A percentile compares a stretch with the other conserved stretches of the same genome.
phyloP scores from a whole-genome alignment of 768 basidiomycete genomes.

The Auricularia auricula-judae region DNA sequence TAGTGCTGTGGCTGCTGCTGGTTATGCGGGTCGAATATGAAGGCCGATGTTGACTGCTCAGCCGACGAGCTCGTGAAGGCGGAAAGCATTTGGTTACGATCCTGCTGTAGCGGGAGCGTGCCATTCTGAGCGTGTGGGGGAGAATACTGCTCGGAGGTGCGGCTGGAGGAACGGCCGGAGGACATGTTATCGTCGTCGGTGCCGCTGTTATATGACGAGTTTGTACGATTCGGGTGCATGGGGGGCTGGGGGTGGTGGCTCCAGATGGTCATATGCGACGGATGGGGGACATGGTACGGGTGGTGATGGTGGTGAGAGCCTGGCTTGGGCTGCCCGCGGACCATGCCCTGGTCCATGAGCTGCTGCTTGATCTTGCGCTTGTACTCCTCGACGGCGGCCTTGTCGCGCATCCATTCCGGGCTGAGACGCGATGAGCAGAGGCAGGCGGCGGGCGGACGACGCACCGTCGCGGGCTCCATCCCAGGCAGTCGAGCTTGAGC shows the following conservation, averaged over 20 bases:
- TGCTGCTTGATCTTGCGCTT: constrained; percentile 78
- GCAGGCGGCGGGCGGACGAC: constrained; percentile 1
- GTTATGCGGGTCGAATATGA: too few species aligned
- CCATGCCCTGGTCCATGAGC: constrained; percentile 48
- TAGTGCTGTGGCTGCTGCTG: background rate
- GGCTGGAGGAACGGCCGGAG: background rate
- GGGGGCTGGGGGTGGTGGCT: background rate
- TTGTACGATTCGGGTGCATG: background rate
- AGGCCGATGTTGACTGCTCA: too few species aligned
- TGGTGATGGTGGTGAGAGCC: background rate
- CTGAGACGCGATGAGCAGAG: background rate
- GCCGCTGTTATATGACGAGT: background rate
- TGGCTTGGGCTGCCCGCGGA: constrained; percentile 57
- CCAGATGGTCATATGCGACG: background rate
- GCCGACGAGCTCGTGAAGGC: too few species aligned
- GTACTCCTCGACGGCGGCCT: constrained; percentile 31
- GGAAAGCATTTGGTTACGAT: background rate
- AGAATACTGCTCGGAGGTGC: background rate
- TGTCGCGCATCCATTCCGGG: background rate
- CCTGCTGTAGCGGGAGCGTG: background rate
- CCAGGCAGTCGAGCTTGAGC: constrained; percentile 70
- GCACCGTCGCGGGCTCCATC: constrained; percentile 77
- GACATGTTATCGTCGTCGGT: background rate
- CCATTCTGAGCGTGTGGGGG: background rate
- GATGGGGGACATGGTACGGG: background rate